Evolutionary conservation across 805 yeast genomes (phyloP).

Genomic region (Candida anglica): DNA sequence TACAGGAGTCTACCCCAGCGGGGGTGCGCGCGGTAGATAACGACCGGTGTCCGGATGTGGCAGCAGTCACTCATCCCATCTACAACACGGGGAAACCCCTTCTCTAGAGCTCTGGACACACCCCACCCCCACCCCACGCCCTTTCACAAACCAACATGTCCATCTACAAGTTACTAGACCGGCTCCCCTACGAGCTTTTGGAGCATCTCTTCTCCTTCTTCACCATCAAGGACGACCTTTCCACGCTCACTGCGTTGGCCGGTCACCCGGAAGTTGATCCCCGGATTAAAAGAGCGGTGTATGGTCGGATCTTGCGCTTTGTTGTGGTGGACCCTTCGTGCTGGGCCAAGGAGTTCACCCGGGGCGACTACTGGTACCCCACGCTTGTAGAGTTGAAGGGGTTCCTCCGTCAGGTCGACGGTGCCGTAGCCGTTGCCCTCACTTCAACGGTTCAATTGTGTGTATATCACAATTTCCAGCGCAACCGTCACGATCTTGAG

Average conservation of each 20-base stretch:
- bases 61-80: no score
- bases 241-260: not conserved
- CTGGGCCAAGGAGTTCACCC: constrained; percentile 4
- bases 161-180: not conserved
- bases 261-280: not conserved
- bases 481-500: no score
- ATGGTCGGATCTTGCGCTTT: not conserved
- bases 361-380: constrained; percentile 4
- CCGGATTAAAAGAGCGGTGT: not conserved
- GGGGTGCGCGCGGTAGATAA: no score
- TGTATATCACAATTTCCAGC: constrained; percentile 2
- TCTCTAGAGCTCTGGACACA: no score
- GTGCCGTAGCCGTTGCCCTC: not conserved
- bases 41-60: no score
- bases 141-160: no score
- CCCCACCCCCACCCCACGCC: no score
- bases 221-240: constrained; percentile 2
- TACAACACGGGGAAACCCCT: no score
- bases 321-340: constrained; percentile 5
- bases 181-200: constrained; percentile 1
- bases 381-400: constrained; percentile 1
- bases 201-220: constrained; percentile 2
- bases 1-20: no score
- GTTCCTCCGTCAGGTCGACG: not conserved
- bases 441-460: constrained; percentile 3